Evolutionary conservation across 345 rosid species (phyloP).

Genomic region (Heritiera fomes): DNA sequence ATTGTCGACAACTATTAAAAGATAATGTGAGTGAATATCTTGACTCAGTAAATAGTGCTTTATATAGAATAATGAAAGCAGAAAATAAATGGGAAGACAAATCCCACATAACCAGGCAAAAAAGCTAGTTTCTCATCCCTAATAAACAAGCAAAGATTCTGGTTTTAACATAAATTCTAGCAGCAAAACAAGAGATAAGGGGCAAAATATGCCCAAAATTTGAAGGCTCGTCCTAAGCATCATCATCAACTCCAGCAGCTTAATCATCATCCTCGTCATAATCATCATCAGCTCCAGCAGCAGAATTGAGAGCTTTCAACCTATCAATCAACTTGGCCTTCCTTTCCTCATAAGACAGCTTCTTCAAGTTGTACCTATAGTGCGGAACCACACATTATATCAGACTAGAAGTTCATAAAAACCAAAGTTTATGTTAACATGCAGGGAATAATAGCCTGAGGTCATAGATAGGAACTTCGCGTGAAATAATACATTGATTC

Average conservation of each 20-base stretch:
- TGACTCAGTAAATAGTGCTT: background rate
- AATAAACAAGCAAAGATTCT: slow-evolving; percentile 11
- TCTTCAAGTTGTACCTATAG: slow-evolving; percentile 50
- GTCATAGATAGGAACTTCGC: too few species aligned
- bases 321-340: slow-evolving; percentile 48
- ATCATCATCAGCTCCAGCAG: slow-evolving; percentile 17
- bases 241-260: background rate
- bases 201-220: slow-evolving; percentile 7
- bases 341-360: slow-evolving; percentile 52
- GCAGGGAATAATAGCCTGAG: background rate
- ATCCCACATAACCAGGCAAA: background rate
- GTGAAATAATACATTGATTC: too few species aligned
- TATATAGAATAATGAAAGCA: background rate
- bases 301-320: slow-evolving; percentile 44
- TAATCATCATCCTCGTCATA: slow-evolving; percentile 21
- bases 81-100: background rate
- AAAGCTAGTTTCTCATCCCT: background rate
- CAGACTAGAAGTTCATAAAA: background rate
- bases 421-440: background rate
- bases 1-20: background rate
- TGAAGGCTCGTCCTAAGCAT: background rate
- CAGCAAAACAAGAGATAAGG: background rate
- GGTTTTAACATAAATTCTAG: background rate
- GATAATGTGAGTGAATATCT: background rate
- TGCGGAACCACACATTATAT: background rate